These are phyloP conservation scores for Lophium mytilinum DNA, from an alignment of 495 filamentous ascomycete species.

Conservation along the genomic window DNA sequence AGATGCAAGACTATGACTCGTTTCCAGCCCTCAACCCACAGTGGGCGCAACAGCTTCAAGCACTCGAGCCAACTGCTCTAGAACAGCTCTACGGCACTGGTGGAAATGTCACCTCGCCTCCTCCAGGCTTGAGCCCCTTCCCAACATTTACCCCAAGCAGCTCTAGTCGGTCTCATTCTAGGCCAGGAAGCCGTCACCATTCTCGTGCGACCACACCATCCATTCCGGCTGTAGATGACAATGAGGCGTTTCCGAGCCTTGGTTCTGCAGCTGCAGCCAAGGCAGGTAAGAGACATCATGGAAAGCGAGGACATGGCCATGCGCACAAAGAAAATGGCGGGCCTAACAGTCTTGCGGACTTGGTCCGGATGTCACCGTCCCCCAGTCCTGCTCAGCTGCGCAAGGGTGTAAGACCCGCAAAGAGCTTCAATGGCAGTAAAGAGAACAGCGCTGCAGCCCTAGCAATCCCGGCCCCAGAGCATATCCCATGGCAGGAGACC, in stretches of 20 bases:
- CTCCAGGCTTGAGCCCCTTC: conserved; percentile 50
- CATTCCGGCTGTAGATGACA: conserved; percentile 80
- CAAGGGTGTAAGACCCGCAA: conserved; percentile 22
- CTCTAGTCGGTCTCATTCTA: conserved; percentile 62
- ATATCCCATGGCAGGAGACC: conserved; percentile 96
- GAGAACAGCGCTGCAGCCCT: conserved; percentile 74
- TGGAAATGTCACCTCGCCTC: conserved; percentile 41
- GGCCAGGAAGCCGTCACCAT: conserved; percentile 79
- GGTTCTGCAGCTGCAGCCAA: conserved; percentile 64
- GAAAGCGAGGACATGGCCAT: conserved; percentile 73
- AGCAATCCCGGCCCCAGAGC: conserved; percentile 77
- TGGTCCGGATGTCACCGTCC: conserved; percentile 87
- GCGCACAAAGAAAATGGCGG: conserved; percentile 47
- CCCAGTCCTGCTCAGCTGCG: conserved; percentile 44
- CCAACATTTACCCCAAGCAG: conserved; percentile 22
- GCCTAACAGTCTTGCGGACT: conserved; percentile 86
- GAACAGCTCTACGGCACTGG: conserved; percentile 21
- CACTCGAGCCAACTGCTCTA: conserved; percentile 44
- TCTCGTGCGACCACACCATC: conserved; percentile 57
- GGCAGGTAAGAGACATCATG: conserved; percentile 79
- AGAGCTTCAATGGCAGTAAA: conserved; percentile 51
- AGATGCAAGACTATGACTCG: conserved; percentile 79
- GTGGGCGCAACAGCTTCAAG: conserved; percentile 43
- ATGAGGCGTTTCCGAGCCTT: conserved; percentile 92
- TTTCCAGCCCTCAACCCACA: conserved; percentile 70